Evolutionary conservation across 176 grass and related monocot genomes (phyloP).

Genomic region (Secale cereale): DNA sequence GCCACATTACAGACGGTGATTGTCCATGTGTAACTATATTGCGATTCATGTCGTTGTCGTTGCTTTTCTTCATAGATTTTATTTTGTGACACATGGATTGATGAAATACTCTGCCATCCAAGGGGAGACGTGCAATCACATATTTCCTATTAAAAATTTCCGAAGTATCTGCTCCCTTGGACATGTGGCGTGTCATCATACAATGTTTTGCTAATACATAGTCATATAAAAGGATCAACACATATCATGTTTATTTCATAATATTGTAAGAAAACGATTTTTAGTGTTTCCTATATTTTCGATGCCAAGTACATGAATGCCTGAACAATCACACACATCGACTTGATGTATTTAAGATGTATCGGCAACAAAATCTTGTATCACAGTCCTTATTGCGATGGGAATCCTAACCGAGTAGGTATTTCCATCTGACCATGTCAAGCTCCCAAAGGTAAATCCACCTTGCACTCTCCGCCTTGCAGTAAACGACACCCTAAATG

Average conservation of each 20-base stretch:
- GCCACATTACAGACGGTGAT: no score
- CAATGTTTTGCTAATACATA: background rate
- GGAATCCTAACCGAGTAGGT: constrained; percentile 16
- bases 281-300: background rate
- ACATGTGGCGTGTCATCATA: background rate
- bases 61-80: no score
- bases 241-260: background rate
- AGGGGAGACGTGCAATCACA: no score
- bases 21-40: no score
- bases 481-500: background rate
- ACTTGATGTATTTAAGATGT: background rate
- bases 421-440: constrained; percentile 24
- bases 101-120: no score
- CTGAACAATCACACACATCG: background rate
- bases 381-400: background rate
- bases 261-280: background rate
- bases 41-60: no score
- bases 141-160: no score
- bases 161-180: background rate
- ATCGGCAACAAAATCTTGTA: background rate
- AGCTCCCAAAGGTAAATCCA: constrained; percentile 23
- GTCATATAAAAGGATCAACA: no score
- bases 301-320: background rate
- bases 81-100: no score
- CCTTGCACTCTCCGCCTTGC: background rate